Percentiles rank a stretch among this genome's conserved stretches.
These are phyloP conservation scores for Puccinia horiana DNA, from an alignment of 1,284 basidiomycete genomes.

Conservation along the genomic window DNA sequence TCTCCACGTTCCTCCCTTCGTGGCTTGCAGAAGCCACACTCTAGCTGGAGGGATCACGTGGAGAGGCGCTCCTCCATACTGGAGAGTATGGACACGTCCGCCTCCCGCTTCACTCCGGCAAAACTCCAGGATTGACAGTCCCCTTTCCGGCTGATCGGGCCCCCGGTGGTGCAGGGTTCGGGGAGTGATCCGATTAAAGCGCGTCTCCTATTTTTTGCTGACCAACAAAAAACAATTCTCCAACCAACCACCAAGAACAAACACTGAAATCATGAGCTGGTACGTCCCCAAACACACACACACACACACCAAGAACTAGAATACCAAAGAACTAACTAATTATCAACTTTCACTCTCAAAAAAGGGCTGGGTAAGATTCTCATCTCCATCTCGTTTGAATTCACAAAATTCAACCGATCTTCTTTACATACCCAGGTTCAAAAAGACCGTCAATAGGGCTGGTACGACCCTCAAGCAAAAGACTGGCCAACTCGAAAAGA, in stretches of 20 bases:
- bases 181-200: too few species aligned
- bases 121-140: too few species aligned
- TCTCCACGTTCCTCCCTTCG: too few species aligned
- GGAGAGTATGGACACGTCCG: too few species aligned
- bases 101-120: too few species aligned
- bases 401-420: background rate
- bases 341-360: background rate
- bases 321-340: background rate
- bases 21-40: too few species aligned
- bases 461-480: slow-evolving; percentile 91
- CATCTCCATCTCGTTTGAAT: background rate
- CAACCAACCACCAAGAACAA: background rate
- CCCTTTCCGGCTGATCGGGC: too few species aligned
- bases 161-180: too few species aligned
- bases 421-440: slow-evolving; percentile 65
- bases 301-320: background rate
- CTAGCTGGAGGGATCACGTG: too few species aligned
- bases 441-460: slow-evolving; percentile 89
- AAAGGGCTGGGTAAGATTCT: slow-evolving; percentile 5
- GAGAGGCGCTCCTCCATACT: too few species aligned
- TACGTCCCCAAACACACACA: background rate
- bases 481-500: slow-evolving; percentile 95
- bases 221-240: background rate
- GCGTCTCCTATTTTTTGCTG: too few species aligned
- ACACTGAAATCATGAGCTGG: background rate